A percentile compares a stretch with the other conserved stretches of the same genome.
Conservation (phyloP, 495 filamentous ascomycete genomes). For the Aspergillus funiculosus region DNA sequence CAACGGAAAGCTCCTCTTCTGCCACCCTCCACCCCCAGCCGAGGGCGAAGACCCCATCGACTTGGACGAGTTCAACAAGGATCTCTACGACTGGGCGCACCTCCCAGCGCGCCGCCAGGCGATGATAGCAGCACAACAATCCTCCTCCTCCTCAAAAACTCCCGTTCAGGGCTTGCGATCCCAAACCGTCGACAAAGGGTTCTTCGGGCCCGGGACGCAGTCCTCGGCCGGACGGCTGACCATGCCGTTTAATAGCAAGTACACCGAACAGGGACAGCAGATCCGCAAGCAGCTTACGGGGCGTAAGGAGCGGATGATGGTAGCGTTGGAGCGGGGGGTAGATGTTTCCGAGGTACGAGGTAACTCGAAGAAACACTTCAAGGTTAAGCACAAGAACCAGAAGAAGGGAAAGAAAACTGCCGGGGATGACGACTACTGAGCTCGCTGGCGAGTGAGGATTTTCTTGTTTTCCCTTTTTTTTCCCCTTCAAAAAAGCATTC, state of each 20-base stretch:
- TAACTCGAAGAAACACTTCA: constrained; percentile 90
- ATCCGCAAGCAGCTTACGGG: constrained; percentile 68
- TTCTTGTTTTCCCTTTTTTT: constrained; percentile 2
- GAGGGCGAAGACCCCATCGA: constrained; percentile 58
- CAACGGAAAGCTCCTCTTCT: constrained; percentile 88
- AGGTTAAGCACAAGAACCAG: constrained; percentile 65
- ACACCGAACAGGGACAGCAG: constrained; percentile 68
- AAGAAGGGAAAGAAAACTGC: constrained; percentile 47
- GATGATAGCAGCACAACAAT: constrained; percentile 34
- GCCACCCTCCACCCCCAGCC: constrained; percentile 67
- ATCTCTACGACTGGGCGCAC: constrained; percentile 75
- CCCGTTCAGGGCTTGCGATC: constrained; percentile 60
- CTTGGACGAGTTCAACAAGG: constrained; percentile 71
- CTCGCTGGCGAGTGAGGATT: constrained; percentile 16
- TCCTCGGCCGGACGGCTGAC: constrained; percentile 58
- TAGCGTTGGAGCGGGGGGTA: constrained; percentile 77
- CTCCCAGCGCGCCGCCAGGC: constrained; percentile 65
- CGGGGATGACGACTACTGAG: constrained; percentile 37
- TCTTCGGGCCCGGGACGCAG: constrained; percentile 66
- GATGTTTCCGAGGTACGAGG: constrained; percentile 75
- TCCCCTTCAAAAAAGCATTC: constrained; percentile 9
- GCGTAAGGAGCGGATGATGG: constrained; percentile 76
- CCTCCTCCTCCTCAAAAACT: constrained; percentile 19
- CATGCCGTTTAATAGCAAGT: constrained; percentile 80
- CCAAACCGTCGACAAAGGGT: constrained; percentile 69